These are phyloP conservation scores for Toxicodendron radicans DNA, from an alignment of 345 rosid species.

Conservation along the genomic window DNA sequence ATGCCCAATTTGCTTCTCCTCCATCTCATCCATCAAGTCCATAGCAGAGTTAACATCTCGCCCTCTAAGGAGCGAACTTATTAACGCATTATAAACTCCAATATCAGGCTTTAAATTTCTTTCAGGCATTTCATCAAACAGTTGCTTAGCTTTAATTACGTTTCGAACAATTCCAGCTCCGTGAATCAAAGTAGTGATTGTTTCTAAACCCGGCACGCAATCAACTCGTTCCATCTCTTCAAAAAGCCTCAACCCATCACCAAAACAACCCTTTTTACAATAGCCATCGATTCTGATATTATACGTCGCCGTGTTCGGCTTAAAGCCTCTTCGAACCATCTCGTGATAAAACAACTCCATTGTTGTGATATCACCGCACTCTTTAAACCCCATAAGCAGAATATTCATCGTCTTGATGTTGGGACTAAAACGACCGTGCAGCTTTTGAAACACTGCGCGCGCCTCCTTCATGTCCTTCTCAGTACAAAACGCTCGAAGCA, in stretches of 20 bases:
- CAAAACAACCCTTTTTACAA: slow-evolving; percentile 71
- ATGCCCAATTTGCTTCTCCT: slow-evolving; percentile 45
- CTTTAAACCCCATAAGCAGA: slow-evolving; percentile 76
- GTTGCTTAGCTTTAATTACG: slow-evolving; percentile 52
- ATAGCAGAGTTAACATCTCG: slow-evolving; percentile 56
- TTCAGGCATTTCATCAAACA: slow-evolving; percentile 59
- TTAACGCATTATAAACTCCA: slow-evolving; percentile 80
- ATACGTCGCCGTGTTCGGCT: slow-evolving; percentile 53
- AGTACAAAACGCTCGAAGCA: slow-evolving; percentile 68
- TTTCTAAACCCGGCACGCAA: slow-evolving; percentile 49
- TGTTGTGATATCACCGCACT: slow-evolving; percentile 69
- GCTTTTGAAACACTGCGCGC: slow-evolving; percentile 56
- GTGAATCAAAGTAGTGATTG: slow-evolving; percentile 78
- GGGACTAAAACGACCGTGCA: slow-evolving; percentile 56
- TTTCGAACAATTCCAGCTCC: slow-evolving; percentile 76
- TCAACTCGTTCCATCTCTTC: slow-evolving; percentile 64
- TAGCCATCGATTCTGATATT: slow-evolving; percentile 76
- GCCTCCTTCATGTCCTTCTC: slow-evolving; percentile 85
- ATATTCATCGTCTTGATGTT: slow-evolving; percentile 81
- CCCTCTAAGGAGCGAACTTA: slow-evolving; percentile 50
- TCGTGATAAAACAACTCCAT: slow-evolving; percentile 83
- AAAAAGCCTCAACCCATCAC: slow-evolving; percentile 69
- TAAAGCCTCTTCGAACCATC: slow-evolving; percentile 71
- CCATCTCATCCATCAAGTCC: slow-evolving; percentile 73
- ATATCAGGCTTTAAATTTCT: slow-evolving; percentile 56